Evolutionary conservation across 2,329 filamentous ascomycete species (phyloP), one percentile per base, ranked within the genome.

Genomic region (Triangularia setosa): DNA sequence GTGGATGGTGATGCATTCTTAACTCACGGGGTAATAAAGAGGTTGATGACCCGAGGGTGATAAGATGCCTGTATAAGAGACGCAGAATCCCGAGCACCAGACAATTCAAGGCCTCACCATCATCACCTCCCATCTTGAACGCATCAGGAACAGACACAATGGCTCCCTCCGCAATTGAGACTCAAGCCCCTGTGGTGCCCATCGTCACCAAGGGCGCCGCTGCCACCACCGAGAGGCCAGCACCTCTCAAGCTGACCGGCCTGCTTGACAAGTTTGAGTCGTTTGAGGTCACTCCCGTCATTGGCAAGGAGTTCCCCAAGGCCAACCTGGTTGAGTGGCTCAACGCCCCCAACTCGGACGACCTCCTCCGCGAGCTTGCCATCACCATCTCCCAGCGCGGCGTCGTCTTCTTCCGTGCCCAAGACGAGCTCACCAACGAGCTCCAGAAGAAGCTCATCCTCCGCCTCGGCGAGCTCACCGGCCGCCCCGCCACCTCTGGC

Each of bases 311-410:
- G 70, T 90, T 82, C 66, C 78, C 81, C n/a, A 80, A 79, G 14
- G 80, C 83, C 33, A 83, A 87, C 66, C 78, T 90, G 0, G 82
- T 82, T 5, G 87, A 91, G 33, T 82, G 84, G 69, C 78, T 91
- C 5, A 77, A 85, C 27, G 84, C 85, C 0, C 79, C 83, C 0
- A 87, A 90, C 71, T 80, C 85, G 0, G 87, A 91, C 60, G 83
- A 87, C 54, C 77, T 89, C 21, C 73, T 91, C 24, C 81, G 85
- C 0, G 89, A 91, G 69, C 78, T 92, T 0, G 89, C 87, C 35
- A 87, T 90, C 65, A 89, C 85, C 1, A 84, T 88, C 67, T 87
- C 86, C 1, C 81, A 84, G 67, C 80, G 87, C 14, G 86, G 86
- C 1, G 87, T 89, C 1, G 86, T 89, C 48, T 88, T 89, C 75